Evolutionary conservation across 345 rosid species (phyloP).

Genomic region (Gossypium longicalyx): DNA sequence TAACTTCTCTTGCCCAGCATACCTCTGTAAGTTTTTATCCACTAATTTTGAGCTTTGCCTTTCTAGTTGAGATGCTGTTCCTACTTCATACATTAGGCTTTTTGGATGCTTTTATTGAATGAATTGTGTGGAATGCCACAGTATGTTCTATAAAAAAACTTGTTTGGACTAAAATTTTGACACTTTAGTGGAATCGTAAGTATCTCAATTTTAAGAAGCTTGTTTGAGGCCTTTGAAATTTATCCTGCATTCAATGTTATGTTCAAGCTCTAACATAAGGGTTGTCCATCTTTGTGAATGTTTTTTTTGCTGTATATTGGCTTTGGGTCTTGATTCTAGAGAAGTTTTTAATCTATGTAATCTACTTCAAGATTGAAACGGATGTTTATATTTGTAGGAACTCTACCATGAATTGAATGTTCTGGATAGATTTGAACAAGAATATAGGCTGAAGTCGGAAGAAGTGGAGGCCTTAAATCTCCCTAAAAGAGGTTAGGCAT

Average conservation of each 20-base stretch:
- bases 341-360: not conserved
- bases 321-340: not conserved
- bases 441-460: constrained; percentile 43
- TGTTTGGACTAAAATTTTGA: not conserved
- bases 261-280: not conserved
- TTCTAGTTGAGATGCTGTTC: not conserved
- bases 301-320: not conserved
- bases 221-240: too few relatives aligned
- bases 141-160: not conserved
- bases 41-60: not conserved
- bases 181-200: too few relatives aligned
- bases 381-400: constrained; percentile 41
- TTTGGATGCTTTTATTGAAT: not conserved
- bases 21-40: constrained; percentile 66
- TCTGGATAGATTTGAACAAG: constrained; percentile 64
- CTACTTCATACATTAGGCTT: not conserved
- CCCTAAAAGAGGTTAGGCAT: constrained; percentile 53
- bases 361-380: constrained; percentile 17
- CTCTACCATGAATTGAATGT: constrained; percentile 64
- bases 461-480: constrained; percentile 54
- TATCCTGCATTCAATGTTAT: too few relatives aligned
- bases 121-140: not conserved
- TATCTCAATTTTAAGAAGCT: too few relatives aligned
- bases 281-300: not conserved
- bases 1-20: constrained; percentile 60